Percentiles rank a stretch among this genome's conserved stretches.
These are phyloP conservation scores for Fusarium sacchari DNA, from an alignment of 2,329 filamentous ascomycete species.

Conservation along the genomic window DNA sequence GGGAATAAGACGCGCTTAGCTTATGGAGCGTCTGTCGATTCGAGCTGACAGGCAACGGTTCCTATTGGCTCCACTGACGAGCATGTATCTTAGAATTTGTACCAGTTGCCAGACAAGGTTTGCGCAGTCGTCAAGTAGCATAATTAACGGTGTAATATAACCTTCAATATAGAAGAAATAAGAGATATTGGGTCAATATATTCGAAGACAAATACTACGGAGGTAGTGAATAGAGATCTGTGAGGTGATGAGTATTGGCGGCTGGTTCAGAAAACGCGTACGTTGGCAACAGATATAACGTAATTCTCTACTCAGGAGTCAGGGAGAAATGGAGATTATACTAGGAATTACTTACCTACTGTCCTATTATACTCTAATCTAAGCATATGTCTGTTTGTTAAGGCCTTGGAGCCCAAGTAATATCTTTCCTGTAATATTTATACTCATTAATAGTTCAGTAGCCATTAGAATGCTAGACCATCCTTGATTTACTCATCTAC, in stretches of 20 bases:
- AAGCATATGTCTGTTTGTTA: fast-evolving
- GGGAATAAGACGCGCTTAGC: neutral
- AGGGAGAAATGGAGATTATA: no score
- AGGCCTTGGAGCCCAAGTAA: neutral
- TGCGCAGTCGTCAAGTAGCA: neutral
- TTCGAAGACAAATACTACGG: no score
- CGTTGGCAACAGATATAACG: fast-evolving
- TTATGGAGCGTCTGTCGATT: neutral
- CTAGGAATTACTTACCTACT: fast-evolving
- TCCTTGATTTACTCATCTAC: neutral
- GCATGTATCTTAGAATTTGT: neutral
- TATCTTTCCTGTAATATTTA: neutral
- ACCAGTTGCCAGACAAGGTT: neutral
- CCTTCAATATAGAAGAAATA: no score
- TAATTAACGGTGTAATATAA: fast-evolving
- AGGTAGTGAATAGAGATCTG: no score
- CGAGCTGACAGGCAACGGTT: neutral
- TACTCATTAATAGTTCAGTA: neutral
- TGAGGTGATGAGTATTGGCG: neutral
- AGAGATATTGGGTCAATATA: neutral
- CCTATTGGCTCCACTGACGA: neutral
- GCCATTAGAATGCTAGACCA: neutral
- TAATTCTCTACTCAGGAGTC: no score
- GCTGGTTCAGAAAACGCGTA: fast-evolving
- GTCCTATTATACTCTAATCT: neutral